Base-by-base conservation (phyloP, 2,329 filamentous ascomycete species). In the Raffaelea ambrosiae region DNA sequence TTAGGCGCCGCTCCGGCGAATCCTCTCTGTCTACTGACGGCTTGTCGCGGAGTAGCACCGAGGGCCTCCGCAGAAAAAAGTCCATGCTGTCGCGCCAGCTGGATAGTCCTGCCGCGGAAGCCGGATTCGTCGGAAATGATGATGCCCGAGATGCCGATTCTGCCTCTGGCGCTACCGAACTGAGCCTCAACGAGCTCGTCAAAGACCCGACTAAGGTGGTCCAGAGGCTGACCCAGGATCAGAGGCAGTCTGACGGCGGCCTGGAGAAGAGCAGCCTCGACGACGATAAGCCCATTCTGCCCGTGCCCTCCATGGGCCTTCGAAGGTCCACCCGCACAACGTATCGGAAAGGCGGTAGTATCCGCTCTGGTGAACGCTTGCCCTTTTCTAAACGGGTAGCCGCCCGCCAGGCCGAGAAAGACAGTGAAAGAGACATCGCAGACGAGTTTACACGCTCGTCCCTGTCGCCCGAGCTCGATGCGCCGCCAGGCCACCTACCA, bases 31-130 rank as follows among this genome's bases (percentile, higher is more conserved):
- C 81, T 26, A 67, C 76, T 5, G 76, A 84, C 53, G 68, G 76
- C 46, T 50, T 68, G 54, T 73, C 56, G 52, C 78, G 59, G 70
- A 80, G 52, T 64, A 74, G 66, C 66, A 78, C 66, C 62, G 78
- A 78, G 16, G 77, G 85, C 36, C 63, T 97, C 53, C 77, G 83
- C 56, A 79, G 93, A 58, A 95, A 95, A 66, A 95, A 93, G 66
- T 97, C 91, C 0, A 96, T 95, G 87, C 73, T 98, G 5, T 97
- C 91, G 5, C 79, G 85, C 49, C 90, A 97, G 63, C 86, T 98
- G 50, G 86, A 95, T 56, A 86, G 79, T 54, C 79, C 68, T 50
- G 73, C 69, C 21, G 72, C 67, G 18, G 74, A 79, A 35, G 82
- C 80, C 9, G 39, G 29, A 3, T 22, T 16, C n/a, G 33, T 16